Base-by-base conservation (phyloP, 148 eudicot species). In the Amaranthus hypochondriacus region DNA sequence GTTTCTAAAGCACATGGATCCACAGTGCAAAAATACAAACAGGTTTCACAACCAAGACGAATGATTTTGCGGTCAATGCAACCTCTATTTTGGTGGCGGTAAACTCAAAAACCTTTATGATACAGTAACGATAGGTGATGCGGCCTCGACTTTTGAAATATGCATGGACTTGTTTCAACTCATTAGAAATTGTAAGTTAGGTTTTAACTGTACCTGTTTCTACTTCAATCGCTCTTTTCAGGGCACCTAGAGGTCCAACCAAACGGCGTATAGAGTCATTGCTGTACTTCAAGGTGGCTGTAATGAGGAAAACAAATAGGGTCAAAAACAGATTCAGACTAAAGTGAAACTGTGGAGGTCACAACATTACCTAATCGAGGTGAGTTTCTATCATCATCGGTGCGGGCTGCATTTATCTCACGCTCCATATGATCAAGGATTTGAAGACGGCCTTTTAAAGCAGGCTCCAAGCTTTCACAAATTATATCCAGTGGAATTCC, bases 401-500 rank as follows among this genome's bases (percentile, higher is more conserved):
- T 56, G 69, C 96, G 97, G 76, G 98, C 87, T 65, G 78, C 79
- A 81, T 70, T 85, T 72, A 95, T 90, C 74, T 87, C 89, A 72
- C 73, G 87, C 69, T 90, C 97, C 98, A 95, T 95, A 70, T 85
- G 91, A 62, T 88, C 92, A 73, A 95, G 93, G 70, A 95, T 95
- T 79, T 95, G 96, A 75, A 90, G 84, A 53, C 98, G 92, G 7
- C 93, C 98, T 83, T 66, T 90, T 18, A 69, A 73, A 48, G 98
- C 97, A 80, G 93, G 96, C 54, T 91, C 96, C 71, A 95, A 73
- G 82, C 82, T 56, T 83, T 95, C 96, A 64, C 98, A 92, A 48
- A 95, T 84, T 52, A 92, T 92, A 82, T 92, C 97, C 73, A 95
- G 76, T 62, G 97, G 98, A 69, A 95, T 92, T 76, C 98, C 98